phyloP scores from a whole-genome alignment of 805 yeast species.

The Yarrowia yakushimensis region DNA sequence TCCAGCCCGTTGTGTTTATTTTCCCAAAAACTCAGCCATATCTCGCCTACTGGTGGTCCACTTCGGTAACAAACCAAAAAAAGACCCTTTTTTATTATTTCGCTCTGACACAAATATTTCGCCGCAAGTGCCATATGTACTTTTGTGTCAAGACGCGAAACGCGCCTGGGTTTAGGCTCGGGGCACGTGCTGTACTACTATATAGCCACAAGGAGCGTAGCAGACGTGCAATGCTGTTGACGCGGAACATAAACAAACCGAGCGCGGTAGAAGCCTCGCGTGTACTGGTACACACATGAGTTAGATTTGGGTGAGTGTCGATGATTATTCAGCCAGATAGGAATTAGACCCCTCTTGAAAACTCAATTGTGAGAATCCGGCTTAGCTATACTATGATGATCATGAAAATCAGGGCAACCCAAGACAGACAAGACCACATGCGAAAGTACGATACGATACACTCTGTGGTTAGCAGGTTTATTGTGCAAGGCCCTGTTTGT shows the following conservation, averaged over 20 bases:
- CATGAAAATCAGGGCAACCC: not conserved
- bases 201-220: not conserved
- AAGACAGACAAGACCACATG: not conserved
- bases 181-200: constrained; percentile 17
- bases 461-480: too few species aligned
- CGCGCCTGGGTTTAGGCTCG: constrained; percentile 6
- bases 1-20: too few species aligned
- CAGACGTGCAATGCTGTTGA: not conserved
- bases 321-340: not conserved
- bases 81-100: not conserved
- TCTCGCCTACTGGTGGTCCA: not conserved
- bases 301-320: not conserved
- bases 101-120: not conserved
- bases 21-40: too few species aligned
- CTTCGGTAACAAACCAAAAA: not conserved
- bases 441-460: not conserved
- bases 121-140: not conserved
- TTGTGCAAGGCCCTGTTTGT: too few species aligned
- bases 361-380: not conserved
- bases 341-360: not conserved
- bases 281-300: too few species aligned
- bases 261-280: too few species aligned
- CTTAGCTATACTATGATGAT: not conserved
- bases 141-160: constrained; percentile 22
- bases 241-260: not conserved